Evolutionary conservation across 495 filamentous ascomycete genomes (phyloP).

Genomic region (Endocarpon pusillum): DNA sequence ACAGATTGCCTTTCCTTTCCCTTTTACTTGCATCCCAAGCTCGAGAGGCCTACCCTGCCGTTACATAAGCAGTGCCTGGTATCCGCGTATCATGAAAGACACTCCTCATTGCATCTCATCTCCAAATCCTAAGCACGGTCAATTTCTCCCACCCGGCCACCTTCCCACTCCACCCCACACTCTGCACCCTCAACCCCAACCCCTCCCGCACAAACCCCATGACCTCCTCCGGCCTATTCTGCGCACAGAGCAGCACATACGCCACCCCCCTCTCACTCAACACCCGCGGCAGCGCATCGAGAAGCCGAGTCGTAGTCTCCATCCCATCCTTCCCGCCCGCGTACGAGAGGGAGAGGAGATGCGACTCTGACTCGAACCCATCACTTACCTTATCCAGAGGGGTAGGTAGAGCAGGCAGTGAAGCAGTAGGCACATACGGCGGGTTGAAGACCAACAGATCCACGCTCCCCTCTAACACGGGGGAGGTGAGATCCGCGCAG

Average conservation of each 20-base stretch:
- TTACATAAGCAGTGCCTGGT: too few relatives aligned
- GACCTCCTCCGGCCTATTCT: slow-evolving; percentile 67
- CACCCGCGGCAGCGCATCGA: slow-evolving; percentile 44
- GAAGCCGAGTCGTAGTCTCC: slow-evolving; percentile 69
- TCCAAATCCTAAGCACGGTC: slow-evolving; percentile 66
- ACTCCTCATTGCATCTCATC: too few relatives aligned
- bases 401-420: slow-evolving; percentile 37
- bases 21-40: too few relatives aligned
- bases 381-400: slow-evolving; percentile 11
- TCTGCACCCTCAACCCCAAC: slow-evolving; percentile 51
- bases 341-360: slow-evolving; percentile 70
- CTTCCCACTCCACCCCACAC: slow-evolving; percentile 69
- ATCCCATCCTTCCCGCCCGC: slow-evolving; percentile 82
- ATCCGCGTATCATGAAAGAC: too few relatives aligned
- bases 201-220: slow-evolving; percentile 21
- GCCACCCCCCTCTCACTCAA: slow-evolving; percentile 58
- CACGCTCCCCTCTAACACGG: slow-evolving; percentile 37
- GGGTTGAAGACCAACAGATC: slow-evolving; percentile 93
- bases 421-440: slow-evolving; percentile 77
- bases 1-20: too few relatives aligned
- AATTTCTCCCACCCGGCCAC: slow-evolving; percentile 85
- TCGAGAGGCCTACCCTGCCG: too few relatives aligned
- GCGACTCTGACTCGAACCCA: slow-evolving; percentile 51
- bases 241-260: slow-evolving; percentile 75
- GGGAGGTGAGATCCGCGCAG: slow-evolving; percentile 44